phyloP scores from a whole-genome alignment of 2,329 filamentous ascomycete species.

The Rhinocladiella similis region DNA sequence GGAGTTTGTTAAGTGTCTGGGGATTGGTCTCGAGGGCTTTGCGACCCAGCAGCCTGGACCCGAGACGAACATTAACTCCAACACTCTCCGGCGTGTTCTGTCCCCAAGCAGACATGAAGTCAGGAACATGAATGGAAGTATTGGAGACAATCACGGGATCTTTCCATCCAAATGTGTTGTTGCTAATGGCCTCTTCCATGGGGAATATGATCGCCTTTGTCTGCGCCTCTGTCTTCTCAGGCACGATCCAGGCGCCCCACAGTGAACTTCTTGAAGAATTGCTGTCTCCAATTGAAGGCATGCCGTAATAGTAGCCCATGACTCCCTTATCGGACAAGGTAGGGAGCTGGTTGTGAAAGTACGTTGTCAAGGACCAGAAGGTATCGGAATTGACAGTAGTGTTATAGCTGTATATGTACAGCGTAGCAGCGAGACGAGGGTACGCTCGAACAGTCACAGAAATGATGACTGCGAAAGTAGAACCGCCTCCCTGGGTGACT shows the following conservation, averaged over 20 bases:
- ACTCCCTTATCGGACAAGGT: conserved; percentile 17
- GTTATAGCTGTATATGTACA: conserved; percentile 44
- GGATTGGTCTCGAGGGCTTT: conserved; percentile 16
- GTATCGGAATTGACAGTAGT: conserved; percentile 36
- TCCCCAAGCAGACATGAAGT: conserved; percentile 25
- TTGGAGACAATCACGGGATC: conserved; percentile 30
- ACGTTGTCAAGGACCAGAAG: conserved; percentile 53
- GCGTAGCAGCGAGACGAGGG: conserved; percentile 42
- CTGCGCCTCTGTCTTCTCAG: conserved; percentile 16
- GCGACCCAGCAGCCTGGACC: conserved; percentile 19
- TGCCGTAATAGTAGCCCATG: conserved; percentile 24
- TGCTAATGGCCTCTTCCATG: conserved; percentile 26
- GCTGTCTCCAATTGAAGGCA: conserved; percentile 21
- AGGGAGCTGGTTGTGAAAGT: conserved; percentile 35
- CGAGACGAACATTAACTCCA: conserved; percentile 19
- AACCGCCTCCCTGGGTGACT: conserved; percentile 29
- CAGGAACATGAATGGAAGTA: conserved; percentile 32
- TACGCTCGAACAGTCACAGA: conserved; percentile 54
- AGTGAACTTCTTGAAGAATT: conserved; percentile 9
- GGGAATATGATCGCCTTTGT: conserved; percentile 15
- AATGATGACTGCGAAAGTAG: conserved; percentile 55
- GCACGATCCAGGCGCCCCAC: conserved; percentile 22
- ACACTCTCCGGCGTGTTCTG: conserved; percentile 6
- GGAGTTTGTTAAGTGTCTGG: conserved; percentile 23
- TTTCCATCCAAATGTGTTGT: conserved; percentile 21